Evolutionary conservation across 2,329 filamentous ascomycete genomes (phyloP), one percentile per base, ranked within the genome.

Genomic region (Calonectria honghensis): DNA sequence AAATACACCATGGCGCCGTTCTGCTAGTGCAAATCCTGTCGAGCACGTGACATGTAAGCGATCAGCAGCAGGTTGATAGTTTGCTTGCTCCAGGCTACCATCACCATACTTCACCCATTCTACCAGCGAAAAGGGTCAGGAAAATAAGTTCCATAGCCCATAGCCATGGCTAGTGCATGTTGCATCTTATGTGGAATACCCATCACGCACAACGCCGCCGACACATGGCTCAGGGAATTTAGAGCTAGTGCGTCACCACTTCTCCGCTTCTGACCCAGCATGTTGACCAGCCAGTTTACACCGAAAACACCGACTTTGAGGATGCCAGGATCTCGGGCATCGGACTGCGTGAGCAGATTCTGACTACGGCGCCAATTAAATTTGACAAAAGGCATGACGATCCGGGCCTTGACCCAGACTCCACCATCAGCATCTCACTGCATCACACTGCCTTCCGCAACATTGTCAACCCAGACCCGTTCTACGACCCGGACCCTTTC

Each of bases 401-500:
- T n/a, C 16, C 11, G n/a, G 18, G 63, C 18, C 48, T 75, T 20
- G 14, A 52, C 9, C 24, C 29, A 9, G n/a, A 75, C 35, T 32
- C 20, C 11, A 29, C 16, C 39, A 32, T 69, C 39, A 45, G 61
- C 27, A 14, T 75, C 18, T 66, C 39, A 4, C 7, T 75, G 14
- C 54, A 72, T 18, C 5, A 69, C 20, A 20, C 27, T 10, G 68
- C 73, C 7, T 54, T 75, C 24, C 27, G 18, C 31, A 18, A 27
- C 16, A 54, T 73, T 5, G 41, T 73, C 24, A n/a, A 54, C 1
- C 69, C 65, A 7, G 45, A 37, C 7, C 48, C 52, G 4, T n/a
- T 31, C 24, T 71, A 35, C 20, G 63, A 71, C n/a, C 54, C 57
- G 14, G 16, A 37, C n/a, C 65, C 73, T 6, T 73, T 67, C 13